Conservation (phyloP, 345 rosid species). For the Trapa bicornis region DNA sequence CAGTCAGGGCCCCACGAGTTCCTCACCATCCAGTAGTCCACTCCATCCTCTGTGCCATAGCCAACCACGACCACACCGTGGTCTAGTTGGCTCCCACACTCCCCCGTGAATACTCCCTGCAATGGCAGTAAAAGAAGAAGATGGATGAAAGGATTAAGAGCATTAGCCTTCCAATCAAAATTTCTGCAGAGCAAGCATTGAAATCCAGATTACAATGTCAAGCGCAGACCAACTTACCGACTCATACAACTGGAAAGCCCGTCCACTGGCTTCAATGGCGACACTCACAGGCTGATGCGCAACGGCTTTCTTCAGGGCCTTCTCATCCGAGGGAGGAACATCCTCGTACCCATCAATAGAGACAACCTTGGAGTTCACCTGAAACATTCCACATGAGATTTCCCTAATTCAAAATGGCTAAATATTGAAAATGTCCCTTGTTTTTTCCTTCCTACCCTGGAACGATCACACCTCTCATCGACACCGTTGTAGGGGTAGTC, state of each 20-base stretch:
- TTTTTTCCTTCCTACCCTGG: constrained; percentile 25
- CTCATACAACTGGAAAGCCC: constrained; percentile 57
- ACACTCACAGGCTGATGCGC: constrained; percentile 72
- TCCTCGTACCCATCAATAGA: constrained; percentile 53
- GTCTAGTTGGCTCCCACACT: constrained; percentile 53
- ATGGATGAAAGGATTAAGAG: not conserved
- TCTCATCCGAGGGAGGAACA: constrained; percentile 51
- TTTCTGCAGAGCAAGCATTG: too few relatives aligned
- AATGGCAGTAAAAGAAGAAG: not conserved
- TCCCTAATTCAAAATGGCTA: not conserved
- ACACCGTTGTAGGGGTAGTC: constrained; percentile 68
- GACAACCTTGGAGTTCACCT: constrained; percentile 47
- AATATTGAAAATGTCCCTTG: not conserved
- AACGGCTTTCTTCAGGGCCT: constrained; percentile 54
- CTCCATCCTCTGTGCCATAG: constrained; percentile 71
- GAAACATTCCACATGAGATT: not conserved
- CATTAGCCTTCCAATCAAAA: not conserved
- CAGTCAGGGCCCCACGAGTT: constrained; percentile 67
- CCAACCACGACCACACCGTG: constrained; percentile 79
- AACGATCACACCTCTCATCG: constrained; percentile 43
- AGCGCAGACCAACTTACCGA: constrained; percentile 29
- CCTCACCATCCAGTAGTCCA: constrained; percentile 74
- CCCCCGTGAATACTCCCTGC: constrained; percentile 74
- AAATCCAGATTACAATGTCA: too few relatives aligned
- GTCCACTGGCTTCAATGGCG: constrained; percentile 68